These are phyloP conservation scores for Asterella californica DNA, from an alignment of 225 moss, liverwort and hornwort species.

Conservation along the genomic window DNA sequence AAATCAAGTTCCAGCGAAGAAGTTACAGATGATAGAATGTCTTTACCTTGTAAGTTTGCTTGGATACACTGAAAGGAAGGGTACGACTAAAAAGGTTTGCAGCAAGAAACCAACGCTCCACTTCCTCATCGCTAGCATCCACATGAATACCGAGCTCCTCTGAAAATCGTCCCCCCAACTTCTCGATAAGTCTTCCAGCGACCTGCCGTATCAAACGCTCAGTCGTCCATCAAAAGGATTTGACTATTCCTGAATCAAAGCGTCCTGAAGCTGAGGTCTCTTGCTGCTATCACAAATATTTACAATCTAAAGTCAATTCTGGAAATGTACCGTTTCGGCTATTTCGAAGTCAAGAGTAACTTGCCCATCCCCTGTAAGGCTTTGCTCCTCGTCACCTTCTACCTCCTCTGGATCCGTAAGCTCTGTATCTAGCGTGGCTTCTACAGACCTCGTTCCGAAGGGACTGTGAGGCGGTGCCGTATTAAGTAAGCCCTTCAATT, in stretches of 20 bases:
- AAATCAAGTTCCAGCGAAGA: not conserved
- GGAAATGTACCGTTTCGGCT: conserved; percentile 24
- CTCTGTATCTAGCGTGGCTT: conserved; percentile 23
- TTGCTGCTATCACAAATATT: not conserved
- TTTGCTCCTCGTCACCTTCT: conserved; percentile 35
- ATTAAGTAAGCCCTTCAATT: not conserved
- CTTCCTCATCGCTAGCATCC: conserved; percentile 31
- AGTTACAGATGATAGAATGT: not conserved
- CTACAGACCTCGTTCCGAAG: conserved; percentile 2
- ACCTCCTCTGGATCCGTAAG: conserved; percentile 25
- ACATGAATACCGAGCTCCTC: conserved; percentile 43
- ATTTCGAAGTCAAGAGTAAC: conserved; percentile 27
- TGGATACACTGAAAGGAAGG: conserved; percentile 33
- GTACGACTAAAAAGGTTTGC: conserved; percentile 37
- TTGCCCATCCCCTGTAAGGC: conserved; percentile 17
- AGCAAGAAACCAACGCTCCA: conserved; percentile 45
- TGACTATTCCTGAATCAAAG: too few species aligned
- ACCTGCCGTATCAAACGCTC: conserved; percentile 21
- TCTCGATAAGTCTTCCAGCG: conserved; percentile 27
- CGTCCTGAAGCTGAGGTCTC: not conserved
- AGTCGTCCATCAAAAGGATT: not conserved
- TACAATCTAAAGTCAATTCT: not conserved
- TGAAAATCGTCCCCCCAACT: conserved; percentile 42
- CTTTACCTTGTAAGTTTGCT: conserved; percentile 34
- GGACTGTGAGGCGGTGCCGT: conserved; percentile 7